These are phyloP conservation scores for Rheum nobile DNA, from an alignment of 148 eudicot genomes.

Conservation along the genomic window DNA sequence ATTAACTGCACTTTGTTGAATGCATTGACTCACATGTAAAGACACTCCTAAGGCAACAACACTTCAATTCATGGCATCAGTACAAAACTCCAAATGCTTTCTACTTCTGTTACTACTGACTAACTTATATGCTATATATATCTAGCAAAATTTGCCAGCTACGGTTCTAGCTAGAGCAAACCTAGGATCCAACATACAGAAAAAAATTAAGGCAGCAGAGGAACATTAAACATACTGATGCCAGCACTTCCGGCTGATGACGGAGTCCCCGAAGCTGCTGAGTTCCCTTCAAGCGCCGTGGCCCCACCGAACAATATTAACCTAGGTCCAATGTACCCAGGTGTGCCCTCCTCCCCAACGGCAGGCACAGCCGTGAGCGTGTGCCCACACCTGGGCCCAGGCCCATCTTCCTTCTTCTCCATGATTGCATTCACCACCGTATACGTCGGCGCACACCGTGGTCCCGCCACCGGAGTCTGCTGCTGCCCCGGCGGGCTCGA, in stretches of 20 bases:
- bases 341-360: conserved; percentile 80
- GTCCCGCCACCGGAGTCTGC: conserved; percentile 48
- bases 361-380: conserved; percentile 91
- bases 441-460: conserved; percentile 77
- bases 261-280: conserved; percentile 74
- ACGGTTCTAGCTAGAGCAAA: not conserved
- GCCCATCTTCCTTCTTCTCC: conserved; percentile 91
- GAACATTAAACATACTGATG: conserved; percentile 47
- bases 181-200: not conserved
- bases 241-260: conserved; percentile 97
- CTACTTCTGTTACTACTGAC: not conserved
- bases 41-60: not conserved
- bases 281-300: conserved; percentile 91
- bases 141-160: not conserved
- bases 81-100: not conserved
- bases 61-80: not conserved
- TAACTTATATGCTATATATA: not conserved
- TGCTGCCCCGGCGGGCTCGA: conserved; percentile 21
- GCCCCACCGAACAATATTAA: conserved; percentile 92
- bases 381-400: conserved; percentile 95
- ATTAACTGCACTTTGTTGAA: not conserved
- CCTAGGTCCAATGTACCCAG: conserved; percentile 78
- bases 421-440: conserved; percentile 70
- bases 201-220: not conserved
- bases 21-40: not conserved